Evolutionary conservation across 2,329 filamentous ascomycete genomes (phyloP), one percentile per base, ranked within the genome.

Genomic region (Pseudogymnoascus sp.): DNA sequence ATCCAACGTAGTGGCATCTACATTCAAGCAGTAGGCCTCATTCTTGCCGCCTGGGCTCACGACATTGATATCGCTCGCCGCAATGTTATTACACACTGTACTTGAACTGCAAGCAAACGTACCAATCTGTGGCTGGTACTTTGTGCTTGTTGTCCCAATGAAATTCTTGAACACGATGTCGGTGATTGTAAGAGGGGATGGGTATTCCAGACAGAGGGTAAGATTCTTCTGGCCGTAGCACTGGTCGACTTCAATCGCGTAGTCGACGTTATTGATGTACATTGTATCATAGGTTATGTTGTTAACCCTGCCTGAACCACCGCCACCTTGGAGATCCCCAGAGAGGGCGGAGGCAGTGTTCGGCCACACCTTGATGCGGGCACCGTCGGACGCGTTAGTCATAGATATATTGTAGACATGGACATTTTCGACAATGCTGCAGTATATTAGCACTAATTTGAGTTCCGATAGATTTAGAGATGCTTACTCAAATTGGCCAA

Each of bases 361-460:
- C 29, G 87, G 86, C 87, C 87, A 90, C 61, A 89, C 83, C 74
- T 87, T 87, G 75, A 87, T 86, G 63, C 84, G 82, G 1, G 83
- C 84, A 59, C 82, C 82, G 64, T 86, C 80, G 58, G 78, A 74
- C n/a, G 76, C 77, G 65, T 80, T 79, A 62, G 74, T 74, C 76
- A 79, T 77, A 48, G 73, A 76, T 39, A 77, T 72, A 65, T 80
- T 80, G 69, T 74, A 76, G 10, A 81, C 79, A 65, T 80, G 78
- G 39, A 86, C 71, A 67, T 86, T 81, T 72, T 84, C 76, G 21
- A 86, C 83, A 62, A 85, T 81, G 68, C 86, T 83, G 25, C 79
- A 77, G 52, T 21, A 58, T 33, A 25, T 36, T 33, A 58, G 33
- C 29, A 58, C n/a, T 36, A 12, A 33, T 31, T 58, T 36, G 10